Evolutionary conservation across 2,329 filamentous ascomycete species (phyloP).

Genomic region (Rutstroemia sp.): DNA sequence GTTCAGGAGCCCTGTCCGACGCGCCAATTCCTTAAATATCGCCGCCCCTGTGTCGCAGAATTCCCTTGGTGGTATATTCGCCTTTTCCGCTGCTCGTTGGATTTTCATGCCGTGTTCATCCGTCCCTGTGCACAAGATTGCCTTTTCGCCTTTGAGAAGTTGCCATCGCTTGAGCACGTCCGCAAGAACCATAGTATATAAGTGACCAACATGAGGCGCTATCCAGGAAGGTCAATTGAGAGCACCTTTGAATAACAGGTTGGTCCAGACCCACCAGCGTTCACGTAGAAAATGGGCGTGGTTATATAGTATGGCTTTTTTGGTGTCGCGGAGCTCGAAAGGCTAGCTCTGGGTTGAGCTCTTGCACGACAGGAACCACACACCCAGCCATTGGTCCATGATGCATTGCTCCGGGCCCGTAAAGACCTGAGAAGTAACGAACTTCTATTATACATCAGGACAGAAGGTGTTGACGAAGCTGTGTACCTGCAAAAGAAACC

Average conservation of each 20-base stretch:
- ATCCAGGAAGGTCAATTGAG: not conserved
- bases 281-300: constrained; percentile 98
- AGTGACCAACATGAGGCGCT: constrained; percentile 91
- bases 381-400: constrained; percentile 16
- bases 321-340: constrained; percentile 14
- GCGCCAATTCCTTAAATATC: constrained; percentile 70
- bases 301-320: constrained; percentile 90
- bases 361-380: constrained; percentile 20
- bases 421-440: constrained; percentile 15
- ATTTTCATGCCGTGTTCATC: constrained; percentile 99
- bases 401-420: constrained; percentile 3
- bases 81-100: constrained; percentile 71
- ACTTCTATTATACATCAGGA: constrained; percentile 12
- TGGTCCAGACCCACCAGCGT: constrained; percentile 57
- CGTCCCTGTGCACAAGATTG: constrained; percentile 80
- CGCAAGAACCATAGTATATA: constrained; percentile 86
- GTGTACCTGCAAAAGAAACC: not conserved
- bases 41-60: constrained; percentile 82
- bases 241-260: not conserved
- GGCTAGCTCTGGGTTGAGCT: constrained; percentile 2
- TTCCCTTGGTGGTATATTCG: constrained; percentile 65
- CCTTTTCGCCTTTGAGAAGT: constrained; percentile 60
- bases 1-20: constrained; percentile 60
- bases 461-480: not conserved
- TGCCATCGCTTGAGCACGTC: constrained; percentile 94